Base-by-base conservation (phyloP, 2,329 filamentous ascomycete species). In the Colletotrichum trifolii region DNA sequence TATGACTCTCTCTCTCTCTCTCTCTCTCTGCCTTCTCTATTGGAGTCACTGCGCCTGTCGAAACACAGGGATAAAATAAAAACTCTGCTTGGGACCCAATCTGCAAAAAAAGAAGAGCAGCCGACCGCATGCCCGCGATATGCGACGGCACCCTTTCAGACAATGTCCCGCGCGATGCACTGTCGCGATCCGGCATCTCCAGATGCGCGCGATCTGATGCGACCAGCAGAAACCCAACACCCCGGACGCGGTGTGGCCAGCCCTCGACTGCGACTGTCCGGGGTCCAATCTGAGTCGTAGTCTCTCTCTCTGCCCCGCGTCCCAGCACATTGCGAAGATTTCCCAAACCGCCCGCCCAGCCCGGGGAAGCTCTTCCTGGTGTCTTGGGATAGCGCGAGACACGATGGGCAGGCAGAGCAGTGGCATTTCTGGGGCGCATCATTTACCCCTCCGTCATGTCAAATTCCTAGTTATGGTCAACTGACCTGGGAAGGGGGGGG, bases 391-490 rank as follows among this genome's bases (percentile, higher is more conserved):
- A 35, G 13, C 15, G 34, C 48, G 46, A 42, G 12, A 58, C 25
- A 17, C n/a, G 12, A 46, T 3, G 15, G 9, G 12, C 53, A 13
- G 53, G 12, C 53, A 13, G 53, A 46, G 33, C 53, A 54, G 54
- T 58, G 54, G 42, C 54, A 58, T 58, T 54, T 46, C 25, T 46
- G 25, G 25, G 25, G 5, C 45, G 12, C 17, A 42, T 34, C 43
- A 45, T 57, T 42, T 40, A 57, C 54, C 54, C 54, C 54, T 57
- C 54, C 38, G 45, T 49, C 54, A 49, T 42, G 40, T 46, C 45
- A 42, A 35, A 25, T 42, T n/a, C 45, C 17, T 11, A 33, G 25
- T 48, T 42, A 48, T 35, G 43, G 43, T 47, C 25, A 25, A 25
- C 25, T 25, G 25, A 25, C 25, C 25, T 25, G 25, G 25, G 4